Evolutionary conservation across 768 basidiomycete species (phyloP), one percentile per base, ranked within the genome.

Genomic region (Pulveroboletus sp.): DNA sequence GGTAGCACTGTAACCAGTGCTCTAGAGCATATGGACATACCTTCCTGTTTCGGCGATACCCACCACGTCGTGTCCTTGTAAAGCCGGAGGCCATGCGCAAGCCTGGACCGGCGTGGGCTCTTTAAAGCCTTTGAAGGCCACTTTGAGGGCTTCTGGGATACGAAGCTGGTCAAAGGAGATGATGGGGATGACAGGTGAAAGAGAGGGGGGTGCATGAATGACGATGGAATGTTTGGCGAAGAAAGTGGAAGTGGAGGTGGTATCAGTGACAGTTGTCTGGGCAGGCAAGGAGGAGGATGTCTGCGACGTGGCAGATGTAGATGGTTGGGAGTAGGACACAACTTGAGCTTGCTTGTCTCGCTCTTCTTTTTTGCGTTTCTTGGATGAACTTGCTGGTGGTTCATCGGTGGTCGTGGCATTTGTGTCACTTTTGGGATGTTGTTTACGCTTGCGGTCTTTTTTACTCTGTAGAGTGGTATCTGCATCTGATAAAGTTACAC

Each of bases 21-120:
- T 4, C 39, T 21, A 39, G 41, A 47, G 50, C 30, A 33, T 37
- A 46, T 17, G 45, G 26, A 51, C 71, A 32, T 54, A 82, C 85
- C 83, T 89, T 59, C 95, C 95, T 2, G 95, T 98, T 74, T 98
- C 94, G 7, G 95, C 94, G 52, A 98, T 91, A 43, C 95, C 95
- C 28, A 98, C 85, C 0, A 95, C 89, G 65, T 98, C 90, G n/a
- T 74, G 74, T 0, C 88, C 88, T 21, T 78, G 73, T 24, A 98
- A 72, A 6, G 89, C 83, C 31, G 89, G 83, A 2, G 94, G 92
- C 94, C 94, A 98, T 11, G 93, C 82, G 58, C 91, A 95, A 6
- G 92, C 86, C 65, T 99, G 96, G 47, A 99, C 93, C 0, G 96
- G 94, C 0, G 94, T 95, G 5, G 96, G 95, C 56, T 86, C 82